Base-by-base conservation (phyloP, 164 flowering plant species). In the Aristolochia fimbriata region DNA sequence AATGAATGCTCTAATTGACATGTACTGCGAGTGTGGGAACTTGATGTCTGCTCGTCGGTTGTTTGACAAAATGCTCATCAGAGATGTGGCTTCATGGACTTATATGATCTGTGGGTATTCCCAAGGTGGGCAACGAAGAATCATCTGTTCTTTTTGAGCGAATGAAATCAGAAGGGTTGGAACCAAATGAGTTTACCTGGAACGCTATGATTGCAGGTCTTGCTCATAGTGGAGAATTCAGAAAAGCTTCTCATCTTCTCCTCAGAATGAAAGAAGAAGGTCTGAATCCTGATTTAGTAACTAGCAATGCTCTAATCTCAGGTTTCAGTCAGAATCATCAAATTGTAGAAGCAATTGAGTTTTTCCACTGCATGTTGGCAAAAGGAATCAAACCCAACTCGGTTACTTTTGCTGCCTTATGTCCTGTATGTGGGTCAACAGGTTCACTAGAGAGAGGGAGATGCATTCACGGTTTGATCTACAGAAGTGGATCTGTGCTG, bases 101-200 rank as follows among this genome's bases (percentile, higher is more conserved):
- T 69, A 73, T 1, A 78, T 84, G 84, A 79, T 86, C 51, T 81
- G 74, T 70, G 87, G 87, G 55, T 81, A 74, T 61, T 70, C 73
- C 46, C 70, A 71, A 41, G 55, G 45, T 1, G 78, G 78, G 14
- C 56, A 67, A 48, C 14, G 69, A 71, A 10, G 50, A 60, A 17
- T 59, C 70, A 0, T 14, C 15, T 12, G 11, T 12, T 23, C 76
- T 73, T 25, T 69, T 73, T 15, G 45, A 65, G 68, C 25, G 41
- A 52, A 73, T 73, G 76, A 63, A 57, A 48, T 41, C 9, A 14
- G 77, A 71, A 63, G 87, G 86, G 0, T 48, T 77, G 54, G 70
- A 76, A 43, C 91, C 84, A 0, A 86, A 88, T 70, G 78, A 78
- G 41, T 83, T 81, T 54, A 83, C 94, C 1, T 86, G 89, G 73